Base-by-base conservation (phyloP, 2,329 filamentous ascomycete genomes). In the Erysiphe neolycopersici region DNA sequence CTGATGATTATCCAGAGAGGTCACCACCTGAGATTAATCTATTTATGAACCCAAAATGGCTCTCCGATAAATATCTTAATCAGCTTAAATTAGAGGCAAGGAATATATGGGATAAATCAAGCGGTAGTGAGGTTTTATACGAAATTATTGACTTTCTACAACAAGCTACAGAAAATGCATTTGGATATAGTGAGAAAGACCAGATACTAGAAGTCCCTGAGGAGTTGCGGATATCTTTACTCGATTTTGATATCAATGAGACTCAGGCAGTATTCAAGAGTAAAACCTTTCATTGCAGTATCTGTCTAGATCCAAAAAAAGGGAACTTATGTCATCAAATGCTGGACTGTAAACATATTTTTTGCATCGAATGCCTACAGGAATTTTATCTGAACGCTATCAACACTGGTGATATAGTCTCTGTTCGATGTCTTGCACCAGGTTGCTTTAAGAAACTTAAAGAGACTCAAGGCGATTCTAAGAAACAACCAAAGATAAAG, bases 271-370 rank as follows among this genome's bases (percentile, higher is more conserved):
- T 74, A 0, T 95, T 94, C 56, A 76, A 89, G 47, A 73, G 73
- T 50, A 79, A 77, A 52, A 92, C 82, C 0, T 94, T 89, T 55
- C 74, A 85, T 43, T 95, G 87, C 50, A 81, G 79, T 1, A 69
- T 95, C 41, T 94, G 85, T 56, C 61, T 94, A 69, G 87, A 95
- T 58, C 84, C 84, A 0, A 93, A 93, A 59, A 94, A 91, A 57
- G 89, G 89, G 1, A 60, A 64, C 0, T 69, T 65, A 11, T 95
- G 89, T 57, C 79, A 95, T 61, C 71, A 73, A 37, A 76, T 95
- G 67, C 61, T 79, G 39, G 73, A 77, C 46, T 98, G 89, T 58
- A 74, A 73, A 0, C 87, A 98, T 56, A 83, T 95, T 33, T 98
- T 95, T 56, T 98, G 89, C 58, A 63, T 77, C 16, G 60, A 72